Evolutionary conservation across 495 filamentous ascomycete genomes (phyloP).

Genomic region (Neurospora sp.): DNA sequence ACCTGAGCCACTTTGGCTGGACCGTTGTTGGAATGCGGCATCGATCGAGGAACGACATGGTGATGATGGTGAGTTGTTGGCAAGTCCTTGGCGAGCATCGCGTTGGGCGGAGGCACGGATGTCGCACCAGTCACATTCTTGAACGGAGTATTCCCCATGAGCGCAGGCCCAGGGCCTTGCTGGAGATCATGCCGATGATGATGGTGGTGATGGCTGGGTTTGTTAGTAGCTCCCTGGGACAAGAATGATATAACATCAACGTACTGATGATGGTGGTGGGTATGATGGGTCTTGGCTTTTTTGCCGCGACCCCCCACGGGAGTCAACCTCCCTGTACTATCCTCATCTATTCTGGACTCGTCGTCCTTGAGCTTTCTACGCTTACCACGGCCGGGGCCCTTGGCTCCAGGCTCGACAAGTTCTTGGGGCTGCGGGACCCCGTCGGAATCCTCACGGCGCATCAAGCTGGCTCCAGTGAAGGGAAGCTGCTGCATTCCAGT

Average conservation of each 20-base stretch:
- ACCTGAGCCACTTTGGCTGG: slow-evolving; percentile 25
- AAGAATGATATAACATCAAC: slow-evolving; percentile 15
- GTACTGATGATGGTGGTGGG: slow-evolving; percentile 57
- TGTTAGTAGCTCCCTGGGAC: slow-evolving; percentile 14
- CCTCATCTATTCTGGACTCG: slow-evolving; percentile 47
- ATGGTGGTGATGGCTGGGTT: slow-evolving; percentile 59
- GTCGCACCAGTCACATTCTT: slow-evolving; percentile 37
- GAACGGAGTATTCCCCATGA: slow-evolving; percentile 27
- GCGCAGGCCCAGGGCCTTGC: slow-evolving; percentile 40
- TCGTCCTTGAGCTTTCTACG: slow-evolving; percentile 53
- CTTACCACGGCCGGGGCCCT: slow-evolving; percentile 38
- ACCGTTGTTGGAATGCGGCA: slow-evolving; percentile 5
- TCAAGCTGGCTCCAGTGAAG: slow-evolving; percentile 27
- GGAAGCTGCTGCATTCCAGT: slow-evolving; percentile 31
- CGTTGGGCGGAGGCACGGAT: slow-evolving; percentile 47
- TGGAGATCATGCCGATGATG: slow-evolving; percentile 62
- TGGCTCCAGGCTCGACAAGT: slow-evolving; percentile 17
- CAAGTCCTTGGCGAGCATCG: slow-evolving; percentile 35
- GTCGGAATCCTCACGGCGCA: slow-evolving; percentile 38
- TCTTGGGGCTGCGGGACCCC: slow-evolving; percentile 24
- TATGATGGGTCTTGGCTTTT: slow-evolving; percentile 45
- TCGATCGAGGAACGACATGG: slow-evolving; percentile 20
- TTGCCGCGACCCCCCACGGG: slow-evolving; percentile 46
- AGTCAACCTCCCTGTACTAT: slow-evolving; percentile 44
- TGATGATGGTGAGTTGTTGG: slow-evolving; percentile 29